phyloP scores from a whole-genome alignment of 75 land plant species.

The Picea glauca region DNA sequence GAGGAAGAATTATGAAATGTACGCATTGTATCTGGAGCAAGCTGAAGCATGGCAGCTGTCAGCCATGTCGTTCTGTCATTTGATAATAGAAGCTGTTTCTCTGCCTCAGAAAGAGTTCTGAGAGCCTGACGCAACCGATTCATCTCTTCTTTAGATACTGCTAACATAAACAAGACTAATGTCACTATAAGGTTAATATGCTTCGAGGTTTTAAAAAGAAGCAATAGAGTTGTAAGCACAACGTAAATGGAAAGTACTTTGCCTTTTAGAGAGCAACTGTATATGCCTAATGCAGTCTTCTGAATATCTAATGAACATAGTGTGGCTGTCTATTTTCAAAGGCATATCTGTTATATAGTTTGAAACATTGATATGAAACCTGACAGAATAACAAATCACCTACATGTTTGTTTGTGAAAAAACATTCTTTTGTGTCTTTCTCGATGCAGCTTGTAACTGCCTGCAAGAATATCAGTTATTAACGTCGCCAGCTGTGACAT shows the following conservation, averaged over 20 bases:
- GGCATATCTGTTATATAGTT: not conserved
- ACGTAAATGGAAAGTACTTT: not conserved
- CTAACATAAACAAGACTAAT: constrained; percentile 5
- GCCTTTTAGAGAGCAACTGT: not conserved
- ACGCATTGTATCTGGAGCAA: no score
- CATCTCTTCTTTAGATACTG: constrained; percentile 90
- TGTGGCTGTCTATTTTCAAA: not conserved
- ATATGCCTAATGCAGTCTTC: not conserved
- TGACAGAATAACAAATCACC: constrained; percentile 16
- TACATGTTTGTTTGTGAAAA: constrained; percentile 65
- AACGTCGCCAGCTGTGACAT: constrained; percentile 88
- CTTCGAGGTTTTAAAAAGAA: not conserved
- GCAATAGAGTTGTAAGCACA: not conserved
- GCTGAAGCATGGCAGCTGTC: constrained; percentile 86
- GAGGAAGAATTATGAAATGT: not conserved
- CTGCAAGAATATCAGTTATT: constrained; percentile 89
- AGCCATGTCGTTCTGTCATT: constrained; percentile 90
- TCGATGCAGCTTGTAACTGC: constrained; percentile 48
- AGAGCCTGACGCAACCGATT: constrained; percentile 86
- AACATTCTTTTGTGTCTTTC: constrained; percentile 60
- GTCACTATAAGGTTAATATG: not conserved
- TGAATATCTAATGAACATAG: not conserved
- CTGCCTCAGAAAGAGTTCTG: constrained; percentile 88
- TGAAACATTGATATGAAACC: not conserved
- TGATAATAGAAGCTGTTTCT: constrained; percentile 82